Evolutionary conservation across 2,329 filamentous ascomycete species (phyloP).

Genomic region (Penicillium freii): DNA sequence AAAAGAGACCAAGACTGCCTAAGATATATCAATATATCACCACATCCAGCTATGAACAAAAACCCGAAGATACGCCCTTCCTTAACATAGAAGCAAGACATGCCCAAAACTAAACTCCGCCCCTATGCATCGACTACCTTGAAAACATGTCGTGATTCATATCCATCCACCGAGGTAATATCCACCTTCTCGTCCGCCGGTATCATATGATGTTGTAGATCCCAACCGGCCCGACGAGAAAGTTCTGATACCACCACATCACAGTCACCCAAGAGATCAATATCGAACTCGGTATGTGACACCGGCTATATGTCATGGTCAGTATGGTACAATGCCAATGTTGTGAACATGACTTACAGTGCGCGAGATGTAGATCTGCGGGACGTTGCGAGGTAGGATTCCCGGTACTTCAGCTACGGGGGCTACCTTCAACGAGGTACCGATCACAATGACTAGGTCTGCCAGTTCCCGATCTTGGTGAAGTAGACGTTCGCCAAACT

Average conservation of each 20-base stretch:
- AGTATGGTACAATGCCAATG: not conserved
- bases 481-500: conserved; percentile 78
- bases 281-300: conserved; percentile 88
- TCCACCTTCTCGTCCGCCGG: conserved; percentile 63
- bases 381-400: conserved; percentile 72
- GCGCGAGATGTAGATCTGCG: conserved; percentile 86
- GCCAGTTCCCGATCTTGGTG: conserved; percentile 74
- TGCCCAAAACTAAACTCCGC: conserved; percentile 37
- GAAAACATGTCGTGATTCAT: conserved; percentile 46
- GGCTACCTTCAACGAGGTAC: conserved; percentile 91
- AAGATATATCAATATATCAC: conserved; percentile 7
- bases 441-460: conserved; percentile 92
- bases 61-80: conserved; percentile 31
- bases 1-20: not conserved
- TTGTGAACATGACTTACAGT: conserved; percentile 50
- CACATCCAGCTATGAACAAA: conserved; percentile 13
- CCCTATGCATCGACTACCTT: conserved; percentile 41
- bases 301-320: conserved; percentile 56
- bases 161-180: conserved; percentile 52
- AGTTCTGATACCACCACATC: conserved; percentile 87
- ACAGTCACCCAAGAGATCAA: conserved; percentile 93
- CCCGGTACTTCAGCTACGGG: conserved; percentile 90
- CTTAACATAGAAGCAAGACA: conserved; percentile 20
- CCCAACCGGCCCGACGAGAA: conserved; percentile 77
- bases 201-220: conserved; percentile 78